Evolutionary conservation across 73 alveolate species (phyloP).

Genomic region (Paramecium bursaria): DNA sequence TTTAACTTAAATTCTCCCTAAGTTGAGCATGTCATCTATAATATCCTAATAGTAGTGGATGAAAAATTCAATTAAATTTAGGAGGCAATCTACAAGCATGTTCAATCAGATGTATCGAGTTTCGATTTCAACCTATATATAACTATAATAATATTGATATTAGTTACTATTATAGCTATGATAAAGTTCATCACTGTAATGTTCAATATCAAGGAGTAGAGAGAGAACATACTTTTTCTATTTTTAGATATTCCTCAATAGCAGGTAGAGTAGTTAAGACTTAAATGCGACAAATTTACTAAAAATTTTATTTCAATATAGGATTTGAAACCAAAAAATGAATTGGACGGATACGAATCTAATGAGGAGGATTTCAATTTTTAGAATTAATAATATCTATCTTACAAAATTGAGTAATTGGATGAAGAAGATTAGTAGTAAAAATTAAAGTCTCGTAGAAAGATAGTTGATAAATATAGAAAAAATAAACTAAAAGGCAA

Average conservation of each 20-base stretch:
- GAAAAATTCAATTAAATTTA: too few relatives aligned
- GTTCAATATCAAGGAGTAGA: slow-evolving; percentile 41
- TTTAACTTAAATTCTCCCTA: too few relatives aligned
- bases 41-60: too few relatives aligned
- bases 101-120: neutral
- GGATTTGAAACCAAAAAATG: slow-evolving; percentile 15
- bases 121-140: slow-evolving; percentile 35
- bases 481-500: slow-evolving; percentile 52
- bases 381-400: slow-evolving; percentile 1
- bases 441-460: slow-evolving; percentile 3
- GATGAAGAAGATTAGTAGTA: slow-evolving; percentile 5
- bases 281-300: slow-evolving; percentile 5
- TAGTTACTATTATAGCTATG: slow-evolving; percentile 20
- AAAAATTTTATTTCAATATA: neutral
- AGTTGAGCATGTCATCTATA: too few relatives aligned
- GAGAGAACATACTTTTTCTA: slow-evolving; percentile 32
- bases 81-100: too few relatives aligned
- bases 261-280: neutral
- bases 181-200: slow-evolving; percentile 25
- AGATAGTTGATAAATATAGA: slow-evolving; percentile 30
- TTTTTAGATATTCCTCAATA: slow-evolving; percentile 40
- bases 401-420: neutral
- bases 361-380: slow-evolving; percentile 60
- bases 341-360: slow-evolving; percentile 23
- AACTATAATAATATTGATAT: neutral